Evolutionary conservation across 805 yeast genomes (phyloP).

Genomic region (Candida insectorum): DNA sequence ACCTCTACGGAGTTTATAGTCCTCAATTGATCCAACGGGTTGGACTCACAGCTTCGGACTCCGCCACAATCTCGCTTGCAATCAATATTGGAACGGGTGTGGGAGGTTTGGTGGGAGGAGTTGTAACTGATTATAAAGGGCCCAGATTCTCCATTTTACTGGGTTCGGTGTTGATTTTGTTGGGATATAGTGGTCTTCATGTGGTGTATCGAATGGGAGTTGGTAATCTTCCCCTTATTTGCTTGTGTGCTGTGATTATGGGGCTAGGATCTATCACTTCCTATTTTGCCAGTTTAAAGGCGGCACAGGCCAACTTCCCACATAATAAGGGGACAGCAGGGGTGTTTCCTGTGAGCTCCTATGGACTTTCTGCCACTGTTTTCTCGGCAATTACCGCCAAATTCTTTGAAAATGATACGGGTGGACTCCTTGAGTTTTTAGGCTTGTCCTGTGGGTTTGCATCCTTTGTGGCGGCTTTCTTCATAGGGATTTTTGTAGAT

Average conservation of each 20-base stretch:
- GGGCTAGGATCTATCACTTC: constrained; percentile 68
- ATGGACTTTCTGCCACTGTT: constrained; percentile 67
- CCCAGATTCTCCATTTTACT: constrained; percentile 49
- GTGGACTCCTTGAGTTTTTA: constrained; percentile 54
- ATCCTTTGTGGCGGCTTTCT: constrained; percentile 44
- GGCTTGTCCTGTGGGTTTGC: constrained; percentile 48
- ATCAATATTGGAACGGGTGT: constrained; percentile 62
- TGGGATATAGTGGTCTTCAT: constrained; percentile 53
- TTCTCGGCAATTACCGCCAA: constrained; percentile 57
- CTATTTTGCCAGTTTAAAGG: constrained; percentile 56
- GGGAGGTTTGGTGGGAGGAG: constrained; percentile 71
- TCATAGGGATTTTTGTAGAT: constrained; percentile 35
- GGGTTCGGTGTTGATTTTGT: constrained; percentile 54
- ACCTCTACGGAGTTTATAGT: constrained; percentile 70
- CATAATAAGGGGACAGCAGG: constrained; percentile 67
- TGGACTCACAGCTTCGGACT: constrained; percentile 54
- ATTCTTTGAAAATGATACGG: constrained; percentile 51
- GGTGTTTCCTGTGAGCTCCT: constrained; percentile 63
- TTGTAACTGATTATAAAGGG: constrained; percentile 60
- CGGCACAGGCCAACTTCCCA: constrained; percentile 65
- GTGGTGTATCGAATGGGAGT: constrained; percentile 40
- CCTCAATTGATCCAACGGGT: constrained; percentile 64
- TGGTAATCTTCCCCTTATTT: constrained; percentile 39
- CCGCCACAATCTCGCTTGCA: constrained; percentile 63
- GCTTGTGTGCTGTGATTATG: constrained; percentile 46